Evolutionary conservation across 164 flowering plant genomes (phyloP).

Genomic region (Macadamia tetraphylla): DNA sequence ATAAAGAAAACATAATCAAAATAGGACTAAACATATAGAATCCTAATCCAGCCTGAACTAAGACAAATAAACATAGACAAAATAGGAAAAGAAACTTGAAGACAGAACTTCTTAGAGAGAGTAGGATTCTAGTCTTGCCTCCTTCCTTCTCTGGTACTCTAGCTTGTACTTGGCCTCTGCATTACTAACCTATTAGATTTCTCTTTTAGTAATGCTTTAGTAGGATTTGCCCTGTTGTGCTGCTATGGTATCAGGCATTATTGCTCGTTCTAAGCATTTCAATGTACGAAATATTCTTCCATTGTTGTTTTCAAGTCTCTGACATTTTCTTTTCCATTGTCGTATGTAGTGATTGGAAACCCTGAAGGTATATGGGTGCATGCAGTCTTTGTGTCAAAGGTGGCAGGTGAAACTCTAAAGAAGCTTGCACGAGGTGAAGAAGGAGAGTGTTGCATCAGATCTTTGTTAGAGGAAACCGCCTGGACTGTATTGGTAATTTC

Average conservation of each 20-base stretch:
- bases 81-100: too few species aligned
- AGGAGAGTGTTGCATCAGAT: constrained; percentile 48
- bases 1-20: too few species aligned
- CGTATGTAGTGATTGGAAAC: constrained; percentile 43
- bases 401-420: constrained; percentile 43
- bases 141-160: too few species aligned
- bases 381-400: constrained; percentile 55
- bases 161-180: too few species aligned
- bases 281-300: background rate
- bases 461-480: constrained; percentile 26
- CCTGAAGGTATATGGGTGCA: constrained; percentile 32
- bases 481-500: constrained; percentile 54
- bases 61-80: too few species aligned
- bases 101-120: too few species aligned
- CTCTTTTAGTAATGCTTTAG: too few species aligned
- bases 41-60: too few species aligned
- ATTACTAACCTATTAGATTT: too few species aligned
- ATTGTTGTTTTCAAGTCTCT: background rate
- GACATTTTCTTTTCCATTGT: background rate
- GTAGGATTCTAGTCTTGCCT: too few species aligned
- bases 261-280: background rate
- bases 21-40: too few species aligned
- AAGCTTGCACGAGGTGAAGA: constrained; percentile 31
- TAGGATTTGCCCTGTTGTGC: too few species aligned
- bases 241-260: background rate